Percentiles rank a stretch among this genome's conserved stretches.
Evolutionary conservation across 176 grass and related monocot genomes (phyloP).

Genomic region (Cenchrus americanus): DNA sequence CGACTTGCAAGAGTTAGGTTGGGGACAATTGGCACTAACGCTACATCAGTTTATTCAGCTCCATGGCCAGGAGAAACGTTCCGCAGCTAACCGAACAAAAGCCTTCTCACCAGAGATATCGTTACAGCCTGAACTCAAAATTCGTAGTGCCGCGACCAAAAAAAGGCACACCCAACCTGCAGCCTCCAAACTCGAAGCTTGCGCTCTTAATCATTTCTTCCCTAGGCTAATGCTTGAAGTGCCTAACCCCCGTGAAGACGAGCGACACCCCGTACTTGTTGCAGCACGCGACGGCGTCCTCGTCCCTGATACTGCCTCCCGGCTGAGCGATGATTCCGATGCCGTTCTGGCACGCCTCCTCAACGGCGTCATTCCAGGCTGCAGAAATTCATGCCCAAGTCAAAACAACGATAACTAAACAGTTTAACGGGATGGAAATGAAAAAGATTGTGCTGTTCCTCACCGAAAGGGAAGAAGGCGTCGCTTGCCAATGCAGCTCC

Average conservation of each 20-base stretch:
- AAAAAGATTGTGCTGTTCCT: neutral
- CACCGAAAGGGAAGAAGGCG: neutral
- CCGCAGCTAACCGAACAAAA: neutral
- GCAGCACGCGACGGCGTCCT: neutral
- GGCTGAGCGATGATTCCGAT: neutral
- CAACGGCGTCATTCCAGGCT: neutral
- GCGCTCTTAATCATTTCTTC: neutral
- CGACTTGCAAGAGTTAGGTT: neutral
- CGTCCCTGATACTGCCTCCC: neutral
- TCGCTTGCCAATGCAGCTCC: conserved; percentile 6
- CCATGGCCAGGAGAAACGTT: neutral
- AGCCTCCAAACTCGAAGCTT: neutral
- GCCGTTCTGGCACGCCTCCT: neutral
- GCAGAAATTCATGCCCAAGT: neutral
- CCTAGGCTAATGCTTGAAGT: neutral
- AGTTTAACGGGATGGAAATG: too few species aligned
- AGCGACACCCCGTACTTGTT: neutral
- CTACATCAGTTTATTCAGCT: conserved; percentile 11
- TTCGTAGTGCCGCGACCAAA: neutral
- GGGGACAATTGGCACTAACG: neutral
- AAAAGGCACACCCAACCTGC: neutral
- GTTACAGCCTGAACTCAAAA: neutral
- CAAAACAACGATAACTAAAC: too few species aligned
- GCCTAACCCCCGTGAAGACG: neutral
- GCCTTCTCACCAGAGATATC: neutral